phyloP scores from a whole-genome alignment of 345 rosid species.

The Reutealis trisperma region DNA sequence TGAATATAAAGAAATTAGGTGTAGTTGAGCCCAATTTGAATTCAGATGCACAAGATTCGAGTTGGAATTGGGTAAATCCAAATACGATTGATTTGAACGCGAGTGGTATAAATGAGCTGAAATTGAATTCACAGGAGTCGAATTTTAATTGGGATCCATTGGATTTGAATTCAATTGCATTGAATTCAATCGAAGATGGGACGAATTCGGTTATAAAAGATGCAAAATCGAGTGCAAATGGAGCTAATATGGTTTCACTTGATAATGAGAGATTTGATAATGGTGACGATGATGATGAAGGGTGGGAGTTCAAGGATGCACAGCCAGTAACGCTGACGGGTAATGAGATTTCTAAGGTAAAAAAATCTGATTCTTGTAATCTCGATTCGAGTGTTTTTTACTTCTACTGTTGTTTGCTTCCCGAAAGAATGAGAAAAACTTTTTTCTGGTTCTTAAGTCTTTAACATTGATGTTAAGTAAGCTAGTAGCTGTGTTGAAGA shows the following conservation, averaged over 20 bases:
- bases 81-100: conserved; percentile 14
- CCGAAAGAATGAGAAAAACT: not conserved
- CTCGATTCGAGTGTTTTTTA: not conserved
- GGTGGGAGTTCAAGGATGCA: conserved; percentile 46
- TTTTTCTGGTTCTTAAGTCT: not conserved
- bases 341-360: conserved; percentile 34
- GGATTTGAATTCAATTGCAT: conserved; percentile 28
- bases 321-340: conserved; percentile 8
- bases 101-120: not conserved
- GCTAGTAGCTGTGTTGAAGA: not conserved
- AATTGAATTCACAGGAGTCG: conserved; percentile 2
- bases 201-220: conserved; percentile 11
- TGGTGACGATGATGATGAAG: conserved; percentile 26
- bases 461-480: not conserved
- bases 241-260: not conserved
- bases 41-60: not conserved
- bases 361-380: not conserved
- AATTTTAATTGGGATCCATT: conserved; percentile 19
- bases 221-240: not conserved
- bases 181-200: conserved; percentile 15
- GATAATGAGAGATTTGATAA: not conserved
- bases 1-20: conserved; percentile 20
- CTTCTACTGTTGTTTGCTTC: not conserved
- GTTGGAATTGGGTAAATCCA: conserved; percentile 6
- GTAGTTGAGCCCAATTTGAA: not conserved